These are phyloP conservation scores for Cordyceps farinosa DNA, from an alignment of 2,329 filamentous ascomycete genomes.

Conservation along the genomic window DNA sequence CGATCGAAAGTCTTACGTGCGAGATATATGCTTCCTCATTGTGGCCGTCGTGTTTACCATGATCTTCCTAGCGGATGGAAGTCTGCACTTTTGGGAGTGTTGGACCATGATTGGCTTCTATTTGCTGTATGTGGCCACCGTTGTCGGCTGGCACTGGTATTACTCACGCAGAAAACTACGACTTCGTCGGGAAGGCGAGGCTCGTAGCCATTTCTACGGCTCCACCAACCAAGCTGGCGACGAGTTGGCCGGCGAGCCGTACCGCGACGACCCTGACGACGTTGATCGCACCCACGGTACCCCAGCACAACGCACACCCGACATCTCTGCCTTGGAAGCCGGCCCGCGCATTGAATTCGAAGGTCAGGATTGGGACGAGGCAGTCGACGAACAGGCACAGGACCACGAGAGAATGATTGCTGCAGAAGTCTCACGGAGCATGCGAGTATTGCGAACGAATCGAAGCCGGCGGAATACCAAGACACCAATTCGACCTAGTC, in stretches of 20 bases:
- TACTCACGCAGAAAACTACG: slow-evolving; percentile 58
- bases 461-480: slow-evolving; percentile 67
- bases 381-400: slow-evolving; percentile 46
- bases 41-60: slow-evolving; percentile 83
- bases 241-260: slow-evolving; percentile 54
- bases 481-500: slow-evolving; percentile 84
- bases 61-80: slow-evolving; percentile 80
- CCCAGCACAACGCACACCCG: slow-evolving; percentile 24
- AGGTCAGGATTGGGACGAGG: slow-evolving; percentile 35
- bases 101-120: slow-evolving; percentile 88
- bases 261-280: slow-evolving; percentile 57
- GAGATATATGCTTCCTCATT: slow-evolving; percentile 91
- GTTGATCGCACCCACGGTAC: slow-evolving; percentile 23
- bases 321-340: slow-evolving; percentile 44
- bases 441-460: slow-evolving; percentile 75
- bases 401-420: slow-evolving; percentile 61
- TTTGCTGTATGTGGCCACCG: slow-evolving; percentile 79
- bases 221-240: slow-evolving; percentile 45
- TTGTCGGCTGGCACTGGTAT: slow-evolving; percentile 92
- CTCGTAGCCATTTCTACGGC: slow-evolving; percentile 69
- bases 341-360: slow-evolving; percentile 48
- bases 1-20: slow-evolving; percentile 80
- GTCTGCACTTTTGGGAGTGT: slow-evolving; percentile 85
- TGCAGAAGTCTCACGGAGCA: slow-evolving; percentile 86
- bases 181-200: slow-evolving; percentile 64